Evolutionary conservation across 1,139 yeast genomes (phyloP).

Genomic region (Pichia sp.): DNA sequence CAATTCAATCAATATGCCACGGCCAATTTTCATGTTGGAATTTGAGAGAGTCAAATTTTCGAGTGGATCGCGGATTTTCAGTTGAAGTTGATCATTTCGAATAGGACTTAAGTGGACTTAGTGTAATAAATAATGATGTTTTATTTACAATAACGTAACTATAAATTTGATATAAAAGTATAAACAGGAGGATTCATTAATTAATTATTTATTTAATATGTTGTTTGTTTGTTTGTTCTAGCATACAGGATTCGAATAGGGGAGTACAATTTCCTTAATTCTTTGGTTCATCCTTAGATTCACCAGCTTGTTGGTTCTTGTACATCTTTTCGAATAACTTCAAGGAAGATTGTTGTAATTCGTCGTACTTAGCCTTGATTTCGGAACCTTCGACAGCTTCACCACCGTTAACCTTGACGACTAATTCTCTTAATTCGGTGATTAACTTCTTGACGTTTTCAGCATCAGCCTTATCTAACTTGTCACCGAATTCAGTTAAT

Average conservation of each 20-base stretch:
- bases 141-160: slow-evolving; percentile 8
- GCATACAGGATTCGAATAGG: too few species aligned
- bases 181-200: slow-evolving; percentile 4
- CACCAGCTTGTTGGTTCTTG: slow-evolving; percentile 53
- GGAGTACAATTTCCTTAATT: neutral
- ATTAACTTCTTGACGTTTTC: slow-evolving; percentile 82
- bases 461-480: slow-evolving; percentile 83
- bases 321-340: slow-evolving; percentile 95
- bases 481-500: slow-evolving; percentile 91
- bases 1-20: too few species aligned
- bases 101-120: too few species aligned
- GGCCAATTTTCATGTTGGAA: too few species aligned
- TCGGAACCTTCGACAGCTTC: slow-evolving; percentile 78
- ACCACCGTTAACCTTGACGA: slow-evolving; percentile 94
- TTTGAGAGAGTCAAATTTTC: too few species aligned
- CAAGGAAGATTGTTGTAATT: slow-evolving; percentile 88
- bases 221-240: neutral
- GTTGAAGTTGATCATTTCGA: too few species aligned
- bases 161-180: slow-evolving; percentile 1
- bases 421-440: slow-evolving; percentile 79
- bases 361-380: slow-evolving; percentile 91
- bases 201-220: neutral
- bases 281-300: slow-evolving; percentile 17
- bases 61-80: too few species aligned
- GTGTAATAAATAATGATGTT: neutral